Percentiles rank a stretch among this genome's conserved stretches.
Evolutionary conservation across 768 basidiomycete genomes (phyloP).

Genomic region (Lactarius deliciosus): DNA sequence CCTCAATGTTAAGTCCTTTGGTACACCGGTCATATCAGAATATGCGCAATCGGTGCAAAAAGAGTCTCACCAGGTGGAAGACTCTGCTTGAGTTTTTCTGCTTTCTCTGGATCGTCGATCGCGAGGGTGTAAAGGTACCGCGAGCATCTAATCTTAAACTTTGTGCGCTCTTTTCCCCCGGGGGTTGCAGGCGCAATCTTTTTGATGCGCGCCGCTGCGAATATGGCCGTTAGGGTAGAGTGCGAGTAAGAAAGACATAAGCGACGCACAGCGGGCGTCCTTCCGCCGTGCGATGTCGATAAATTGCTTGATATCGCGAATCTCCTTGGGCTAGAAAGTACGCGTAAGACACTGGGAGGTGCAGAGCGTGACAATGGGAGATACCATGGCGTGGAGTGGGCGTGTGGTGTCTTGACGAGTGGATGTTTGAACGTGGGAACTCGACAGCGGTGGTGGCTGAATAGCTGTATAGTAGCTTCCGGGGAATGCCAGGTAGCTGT

Average conservation of each 20-base stretch:
- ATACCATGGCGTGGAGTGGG: constrained; percentile 17
- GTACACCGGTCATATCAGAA: not conserved
- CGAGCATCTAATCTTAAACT: constrained; percentile 98
- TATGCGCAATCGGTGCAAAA: not conserved
- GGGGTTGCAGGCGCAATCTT: constrained; percentile 72
- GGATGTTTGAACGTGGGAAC: not conserved
- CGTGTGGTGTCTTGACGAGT: not conserved
- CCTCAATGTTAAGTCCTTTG: constrained; percentile 70
- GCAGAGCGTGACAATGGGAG: not conserved
- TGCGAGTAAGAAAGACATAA: constrained; percentile 2
- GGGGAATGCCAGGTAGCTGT: constrained; percentile 15
- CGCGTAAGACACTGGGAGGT: not conserved
- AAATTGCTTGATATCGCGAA: constrained; percentile 98
- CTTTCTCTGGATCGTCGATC: constrained; percentile 95
- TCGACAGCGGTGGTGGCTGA: constrained; percentile 14
- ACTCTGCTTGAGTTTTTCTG: constrained; percentile 94
- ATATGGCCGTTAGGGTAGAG: constrained; percentile 12
- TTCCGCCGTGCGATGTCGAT: constrained; percentile 96
- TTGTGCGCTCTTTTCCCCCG: constrained; percentile 79
- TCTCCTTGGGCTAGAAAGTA: constrained; percentile 82
- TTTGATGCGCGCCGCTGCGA: constrained; percentile 94
- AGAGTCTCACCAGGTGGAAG: constrained; percentile 85
- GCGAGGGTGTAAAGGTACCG: constrained; percentile 97
- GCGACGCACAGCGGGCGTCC: constrained; percentile 88
- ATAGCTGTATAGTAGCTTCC: constrained; percentile 19